These are phyloP conservation scores for Ascochyta pisi DNA, from an alignment of 2,329 filamentous ascomycete genomes.

Conservation along the genomic window DNA sequence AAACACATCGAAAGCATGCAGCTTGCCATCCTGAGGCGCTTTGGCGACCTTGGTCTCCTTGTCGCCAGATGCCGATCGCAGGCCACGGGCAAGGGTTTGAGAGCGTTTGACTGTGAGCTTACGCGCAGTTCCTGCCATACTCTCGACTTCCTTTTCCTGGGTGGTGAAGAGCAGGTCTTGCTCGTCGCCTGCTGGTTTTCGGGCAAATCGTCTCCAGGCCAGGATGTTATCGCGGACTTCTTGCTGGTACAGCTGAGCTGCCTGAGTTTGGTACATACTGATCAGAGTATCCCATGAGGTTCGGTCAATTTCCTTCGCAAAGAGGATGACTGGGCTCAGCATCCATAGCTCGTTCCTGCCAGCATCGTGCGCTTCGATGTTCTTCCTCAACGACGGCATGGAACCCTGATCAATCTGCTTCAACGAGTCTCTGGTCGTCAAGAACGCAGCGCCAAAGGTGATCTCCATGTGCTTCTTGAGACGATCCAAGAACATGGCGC, in stretches of 20 bases:
- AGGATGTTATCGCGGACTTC: conserved; percentile 80
- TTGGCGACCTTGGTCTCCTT: conserved; percentile 64
- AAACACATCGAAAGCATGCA: conserved; percentile 83
- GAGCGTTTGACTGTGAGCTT: conserved; percentile 94
- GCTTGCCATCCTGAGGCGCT: conserved; percentile 64
- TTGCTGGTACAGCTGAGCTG: conserved; percentile 77
- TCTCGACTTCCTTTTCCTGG: conserved; percentile 87
- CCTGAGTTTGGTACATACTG: conserved; percentile 79
- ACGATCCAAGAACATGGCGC: conserved; percentile 76
- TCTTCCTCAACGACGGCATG: conserved; percentile 65
- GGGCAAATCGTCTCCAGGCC: conserved; percentile 80
- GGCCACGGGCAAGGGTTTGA: conserved; percentile 79
- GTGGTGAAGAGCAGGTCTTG: conserved; percentile 86
- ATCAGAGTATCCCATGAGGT: conserved; percentile 82
- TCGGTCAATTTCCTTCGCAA: conserved; percentile 82
- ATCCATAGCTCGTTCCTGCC: conserved; percentile 81
- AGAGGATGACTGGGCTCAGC: conserved; percentile 86
- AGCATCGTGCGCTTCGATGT: conserved; percentile 71
- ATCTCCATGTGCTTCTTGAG: conserved; percentile 82
- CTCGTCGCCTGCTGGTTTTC: conserved; percentile 78
- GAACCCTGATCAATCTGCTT: conserved; percentile 54
- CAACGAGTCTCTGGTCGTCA: conserved; percentile 71
- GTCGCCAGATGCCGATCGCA: conserved; percentile 73
- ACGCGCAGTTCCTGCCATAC: conserved; percentile 69
- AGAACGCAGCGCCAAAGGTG: conserved; percentile 78